These are phyloP conservation scores for Phytophthora boehmeriae DNA, from an alignment of 352 stramenopile species.

Conservation along the genomic window DNA sequence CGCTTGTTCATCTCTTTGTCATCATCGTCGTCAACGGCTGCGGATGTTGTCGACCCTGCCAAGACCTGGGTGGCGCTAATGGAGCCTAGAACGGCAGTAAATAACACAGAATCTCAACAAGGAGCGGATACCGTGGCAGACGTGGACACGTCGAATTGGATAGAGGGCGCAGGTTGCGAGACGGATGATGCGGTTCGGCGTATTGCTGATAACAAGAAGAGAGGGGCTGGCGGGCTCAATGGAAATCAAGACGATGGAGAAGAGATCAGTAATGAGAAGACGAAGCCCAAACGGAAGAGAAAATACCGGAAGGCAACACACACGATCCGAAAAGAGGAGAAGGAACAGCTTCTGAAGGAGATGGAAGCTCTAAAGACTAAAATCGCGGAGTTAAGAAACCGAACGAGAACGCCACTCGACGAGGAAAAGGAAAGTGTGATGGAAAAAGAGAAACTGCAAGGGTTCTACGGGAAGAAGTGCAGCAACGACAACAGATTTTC, in stretches of 20 bases:
- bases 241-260: neutral
- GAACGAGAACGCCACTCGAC: constrained; percentile 8
- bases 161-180: too few species aligned
- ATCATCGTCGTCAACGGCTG: constrained; percentile 22
- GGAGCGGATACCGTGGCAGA: neutral
- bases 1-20: constrained; percentile 20
- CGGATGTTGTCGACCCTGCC: constrained; percentile 5
- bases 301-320: constrained; percentile 41
- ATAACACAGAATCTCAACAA: neutral
- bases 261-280: neutral
- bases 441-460: constrained; percentile 7
- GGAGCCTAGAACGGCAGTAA: constrained; percentile 7
- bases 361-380: constrained; percentile 30
- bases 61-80: constrained; percentile 24
- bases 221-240: neutral
- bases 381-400: constrained; percentile 30
- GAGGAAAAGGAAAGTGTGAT: constrained; percentile 17
- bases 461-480: too few species aligned
- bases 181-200: neutral
- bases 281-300: constrained; percentile 23
- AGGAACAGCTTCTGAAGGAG: constrained; percentile 28
- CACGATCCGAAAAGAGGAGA: constrained; percentile 45
- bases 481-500: constrained; percentile 34
- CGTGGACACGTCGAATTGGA: neutral
- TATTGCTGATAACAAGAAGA: neutral